Conservation (phyloP, 164 flowering plant species). For the Macadamia integrifolia region DNA sequence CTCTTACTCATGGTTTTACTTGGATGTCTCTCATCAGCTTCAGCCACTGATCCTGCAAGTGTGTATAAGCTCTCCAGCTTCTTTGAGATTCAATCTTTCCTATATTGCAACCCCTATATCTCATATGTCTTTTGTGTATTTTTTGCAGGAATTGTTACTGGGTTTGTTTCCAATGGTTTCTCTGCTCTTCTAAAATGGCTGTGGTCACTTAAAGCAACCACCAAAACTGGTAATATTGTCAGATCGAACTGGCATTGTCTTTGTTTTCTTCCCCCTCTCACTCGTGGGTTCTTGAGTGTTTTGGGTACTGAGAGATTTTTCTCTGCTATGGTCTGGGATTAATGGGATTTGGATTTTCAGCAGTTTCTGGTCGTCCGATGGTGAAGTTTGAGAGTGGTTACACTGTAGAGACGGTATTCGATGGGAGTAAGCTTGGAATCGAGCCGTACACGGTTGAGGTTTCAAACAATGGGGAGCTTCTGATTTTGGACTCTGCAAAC, state of each 20-base stretch:
- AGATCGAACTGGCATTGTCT: constrained; percentile 13
- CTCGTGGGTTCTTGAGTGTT: too few relatives aligned
- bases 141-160: constrained; percentile 67
- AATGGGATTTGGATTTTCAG: constrained; percentile 35
- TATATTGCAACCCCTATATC: background rate
- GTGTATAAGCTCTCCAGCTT: constrained; percentile 18
- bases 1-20: constrained; percentile 37
- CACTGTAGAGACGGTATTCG: constrained; percentile 89
- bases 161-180: constrained; percentile 61
- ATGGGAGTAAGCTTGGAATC: constrained; percentile 95
- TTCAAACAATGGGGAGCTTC: constrained; percentile 74
- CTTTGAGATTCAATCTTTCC: background rate
- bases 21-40: constrained; percentile 45
- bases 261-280: background rate
- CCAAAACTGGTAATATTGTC: constrained; percentile 60
- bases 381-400: constrained; percentile 93
- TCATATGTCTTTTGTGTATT: background rate
- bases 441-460: constrained; percentile 82
- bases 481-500: constrained; percentile 80
- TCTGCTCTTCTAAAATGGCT: constrained; percentile 68
- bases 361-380: constrained; percentile 67
- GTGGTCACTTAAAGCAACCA: constrained; percentile 63
- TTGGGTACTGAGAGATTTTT: constrained; percentile 2
- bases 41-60: constrained; percentile 67
- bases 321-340: constrained; percentile 8